phyloP scores from a whole-genome alignment of 139 green algal species.

The Picochlorum sp. region DNA sequence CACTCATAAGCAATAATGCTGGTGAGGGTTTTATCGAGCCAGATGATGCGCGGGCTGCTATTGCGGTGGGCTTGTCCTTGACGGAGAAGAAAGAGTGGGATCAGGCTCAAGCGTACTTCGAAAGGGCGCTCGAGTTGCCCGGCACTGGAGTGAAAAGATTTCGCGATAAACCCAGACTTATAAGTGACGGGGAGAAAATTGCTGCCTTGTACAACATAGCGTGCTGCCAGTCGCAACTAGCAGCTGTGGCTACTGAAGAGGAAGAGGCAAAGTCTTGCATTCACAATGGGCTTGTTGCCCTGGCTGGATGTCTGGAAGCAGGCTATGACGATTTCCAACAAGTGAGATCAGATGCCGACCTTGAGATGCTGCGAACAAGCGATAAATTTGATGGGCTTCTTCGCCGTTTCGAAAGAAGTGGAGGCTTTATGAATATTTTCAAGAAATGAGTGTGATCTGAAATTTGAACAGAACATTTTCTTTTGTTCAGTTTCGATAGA shows the following conservation, averaged over 20 bases:
- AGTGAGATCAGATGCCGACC: slow-evolving; percentile 56
- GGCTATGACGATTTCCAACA: slow-evolving; percentile 50
- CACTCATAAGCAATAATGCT: too few relatives aligned
- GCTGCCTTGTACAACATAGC: slow-evolving; percentile 75
- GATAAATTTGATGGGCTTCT: slow-evolving; percentile 53
- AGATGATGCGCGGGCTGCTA: slow-evolving; percentile 18
- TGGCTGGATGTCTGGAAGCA: slow-evolving; percentile 57
- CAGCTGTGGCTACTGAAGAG: slow-evolving; percentile 7
- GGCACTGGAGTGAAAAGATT: slow-evolving; percentile 65
- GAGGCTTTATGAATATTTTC: slow-evolving; percentile 17
- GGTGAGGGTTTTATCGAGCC: not conserved
- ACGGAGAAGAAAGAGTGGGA: slow-evolving; percentile 18
- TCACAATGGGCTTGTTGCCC: slow-evolving; percentile 38
- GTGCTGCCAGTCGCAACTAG: slow-evolving; percentile 54
- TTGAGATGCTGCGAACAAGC: slow-evolving; percentile 43
- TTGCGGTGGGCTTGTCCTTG: slow-evolving; percentile 26
- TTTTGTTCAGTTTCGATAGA: not conserved
- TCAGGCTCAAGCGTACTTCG: slow-evolving; percentile 56
- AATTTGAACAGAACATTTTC: not conserved
- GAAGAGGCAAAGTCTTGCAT: slow-evolving; percentile 3
- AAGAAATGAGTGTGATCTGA: not conserved
- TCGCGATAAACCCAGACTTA: slow-evolving; percentile 66
- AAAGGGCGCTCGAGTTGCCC: slow-evolving; percentile 55
- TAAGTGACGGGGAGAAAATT: slow-evolving; percentile 55
- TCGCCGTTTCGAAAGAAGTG: slow-evolving; percentile 12